phyloP scores from a whole-genome alignment of 2,329 filamentous ascomycete species.

The Lasiodiplodia citricola region DNA sequence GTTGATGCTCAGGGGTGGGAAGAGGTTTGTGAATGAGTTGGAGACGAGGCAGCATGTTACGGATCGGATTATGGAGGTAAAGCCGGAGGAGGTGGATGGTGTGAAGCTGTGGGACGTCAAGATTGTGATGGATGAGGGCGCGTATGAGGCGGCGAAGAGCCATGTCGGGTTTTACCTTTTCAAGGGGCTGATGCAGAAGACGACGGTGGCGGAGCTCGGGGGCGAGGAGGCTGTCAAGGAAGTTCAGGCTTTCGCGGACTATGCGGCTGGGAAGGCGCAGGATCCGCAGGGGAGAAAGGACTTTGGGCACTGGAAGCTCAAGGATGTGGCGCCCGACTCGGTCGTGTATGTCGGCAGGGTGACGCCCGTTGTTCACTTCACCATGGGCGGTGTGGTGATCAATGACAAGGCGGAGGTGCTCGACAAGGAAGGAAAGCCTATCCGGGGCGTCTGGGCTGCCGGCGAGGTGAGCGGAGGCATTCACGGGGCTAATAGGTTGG shows the following conservation, averaged over 20 bases:
- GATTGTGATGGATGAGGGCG: slow-evolving; percentile 65
- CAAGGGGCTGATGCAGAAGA: slow-evolving; percentile 65
- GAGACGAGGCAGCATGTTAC: slow-evolving; percentile 64
- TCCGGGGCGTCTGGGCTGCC: slow-evolving; percentile 65
- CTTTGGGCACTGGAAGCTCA: slow-evolving; percentile 63
- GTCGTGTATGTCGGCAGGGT: slow-evolving; percentile 64
- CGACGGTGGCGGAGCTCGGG: slow-evolving; percentile 49
- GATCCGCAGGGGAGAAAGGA: slow-evolving; percentile 56
- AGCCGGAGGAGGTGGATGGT: slow-evolving; percentile 35
- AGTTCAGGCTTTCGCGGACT: slow-evolving; percentile 57
- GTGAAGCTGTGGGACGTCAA: slow-evolving; percentile 63
- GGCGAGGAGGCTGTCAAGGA: slow-evolving; percentile 42
- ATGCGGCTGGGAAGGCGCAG: slow-evolving; percentile 46
- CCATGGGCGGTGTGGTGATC: slow-evolving; percentile 68
- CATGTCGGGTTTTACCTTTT: slow-evolving; percentile 68
- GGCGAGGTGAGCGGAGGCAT: slow-evolving; percentile 70
- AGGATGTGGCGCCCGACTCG: slow-evolving; percentile 54
- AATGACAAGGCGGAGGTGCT: slow-evolving; percentile 61
- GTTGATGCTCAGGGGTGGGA: slow-evolving; percentile 58
- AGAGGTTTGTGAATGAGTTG: slow-evolving; percentile 67
- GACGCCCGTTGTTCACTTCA: slow-evolving; percentile 69
- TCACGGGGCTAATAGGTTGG: slow-evolving; percentile 67
- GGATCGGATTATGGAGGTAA: slow-evolving; percentile 53
- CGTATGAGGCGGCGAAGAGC: slow-evolving; percentile 56
- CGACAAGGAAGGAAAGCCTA: slow-evolving; percentile 47